These are phyloP conservation scores for Eryngium alpinum DNA, from an alignment of 140 eudicot species.

Conservation along the genomic window DNA sequence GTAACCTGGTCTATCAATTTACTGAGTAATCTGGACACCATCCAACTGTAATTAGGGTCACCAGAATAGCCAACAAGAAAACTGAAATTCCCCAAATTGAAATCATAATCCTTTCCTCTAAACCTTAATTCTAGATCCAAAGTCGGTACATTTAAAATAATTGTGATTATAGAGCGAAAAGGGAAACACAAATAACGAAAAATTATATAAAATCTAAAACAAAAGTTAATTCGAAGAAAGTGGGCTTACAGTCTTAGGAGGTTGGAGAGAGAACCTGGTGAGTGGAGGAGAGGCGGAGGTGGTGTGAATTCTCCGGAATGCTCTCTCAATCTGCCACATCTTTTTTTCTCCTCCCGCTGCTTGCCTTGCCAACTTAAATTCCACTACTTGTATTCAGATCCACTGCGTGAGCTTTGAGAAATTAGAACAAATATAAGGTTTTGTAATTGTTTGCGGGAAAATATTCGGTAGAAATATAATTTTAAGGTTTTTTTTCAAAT, in stretches of 20 bases:
- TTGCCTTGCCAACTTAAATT: background rate
- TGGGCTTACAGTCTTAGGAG: constrained; percentile 9
- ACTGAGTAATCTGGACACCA: background rate
- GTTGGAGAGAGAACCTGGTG: constrained; percentile 2
- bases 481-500: too few relatives aligned
- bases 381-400: too few relatives aligned
- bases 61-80: background rate
- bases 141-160: background rate
- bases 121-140: background rate
- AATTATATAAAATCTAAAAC: background rate
- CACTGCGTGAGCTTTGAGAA: too few relatives aligned
- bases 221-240: background rate
- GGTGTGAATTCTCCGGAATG: background rate
- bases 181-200: background rate
- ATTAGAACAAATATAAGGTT: too few relatives aligned
- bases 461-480: too few relatives aligned
- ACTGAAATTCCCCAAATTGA: background rate
- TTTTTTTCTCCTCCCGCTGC: background rate
- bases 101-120: background rate
- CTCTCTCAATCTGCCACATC: constrained; percentile 4
- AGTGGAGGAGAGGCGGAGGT: constrained; percentile 2
- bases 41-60: background rate
- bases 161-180: background rate
- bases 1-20: too few relatives aligned
- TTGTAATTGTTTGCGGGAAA: too few relatives aligned